These are phyloP conservation scores for Picea abies DNA, from an alignment of 83 land plant species.

Conservation along the genomic window DNA sequence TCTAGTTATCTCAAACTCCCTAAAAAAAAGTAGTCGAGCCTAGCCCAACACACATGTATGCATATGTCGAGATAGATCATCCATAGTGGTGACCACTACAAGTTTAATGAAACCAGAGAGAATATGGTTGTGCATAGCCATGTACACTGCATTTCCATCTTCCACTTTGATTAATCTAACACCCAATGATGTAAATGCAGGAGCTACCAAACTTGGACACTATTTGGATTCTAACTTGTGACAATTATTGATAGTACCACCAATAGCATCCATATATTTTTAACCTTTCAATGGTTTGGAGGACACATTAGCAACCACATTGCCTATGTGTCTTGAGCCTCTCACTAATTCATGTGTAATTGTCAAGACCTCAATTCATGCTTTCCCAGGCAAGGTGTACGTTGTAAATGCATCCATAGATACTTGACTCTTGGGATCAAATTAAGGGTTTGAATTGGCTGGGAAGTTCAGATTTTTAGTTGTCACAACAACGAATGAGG, in stretches of 20 bases:
- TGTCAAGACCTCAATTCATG: background rate
- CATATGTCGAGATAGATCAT: conserved; percentile 32
- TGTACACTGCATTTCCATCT: conserved; percentile 25
- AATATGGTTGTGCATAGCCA: conserved; percentile 30
- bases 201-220: background rate
- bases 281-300: no score
- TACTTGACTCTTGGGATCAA: background rate
- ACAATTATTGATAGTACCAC: background rate
- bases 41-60: conserved; percentile 30
- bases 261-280: background rate
- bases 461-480: background rate
- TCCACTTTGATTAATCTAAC: conserved; percentile 20
- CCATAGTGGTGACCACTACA: conserved; percentile 26
- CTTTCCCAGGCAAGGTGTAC: background rate
- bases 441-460: background rate
- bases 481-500: no score
- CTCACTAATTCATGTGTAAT: background rate
- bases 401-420: background rate
- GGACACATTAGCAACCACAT: background rate
- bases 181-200: background rate
- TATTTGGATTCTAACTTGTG: background rate
- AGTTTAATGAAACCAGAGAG: conserved; percentile 31
- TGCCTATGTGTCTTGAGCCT: no score
- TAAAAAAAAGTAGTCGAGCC: conserved; percentile 49
- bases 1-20: conserved; percentile 33